Evolutionary conservation across 805 yeast genomes (phyloP), one percentile per base, ranked within the genome.

Genomic region (Pichia thaimueangensis): DNA sequence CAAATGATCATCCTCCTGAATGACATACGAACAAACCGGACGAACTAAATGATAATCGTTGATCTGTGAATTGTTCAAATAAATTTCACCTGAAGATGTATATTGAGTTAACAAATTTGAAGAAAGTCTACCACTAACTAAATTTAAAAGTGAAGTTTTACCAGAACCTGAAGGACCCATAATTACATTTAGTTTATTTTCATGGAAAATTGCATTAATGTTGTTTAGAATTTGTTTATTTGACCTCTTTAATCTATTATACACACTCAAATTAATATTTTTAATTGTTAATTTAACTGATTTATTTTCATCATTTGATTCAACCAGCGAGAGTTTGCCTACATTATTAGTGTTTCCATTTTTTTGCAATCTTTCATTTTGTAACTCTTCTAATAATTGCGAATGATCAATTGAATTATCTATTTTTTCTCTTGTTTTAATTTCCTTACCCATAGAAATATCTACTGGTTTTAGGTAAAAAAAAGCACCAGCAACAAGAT

Each of bases 111-210:
- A 42, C n/a, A 58, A 43, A 23, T 53, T 54, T 2, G 65, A 60
- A 8, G 63, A 60, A 9, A 80, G 57, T 40, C 93, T 67, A 19
- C 80, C 77, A 17, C 93, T 78, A 16, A 83, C 63, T 29, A 71
- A 61, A 54, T 80, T 83, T 48, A 83, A 60, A 34, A 84, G 56
- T 0, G 89, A 76, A 0, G 87, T 78, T 54, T 83, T 83, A 9
- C 91, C 93, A 0, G 84, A 77, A 0, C 91, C 91, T 1, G 88
- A 82, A 0, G 91, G 89, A 0, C 93, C 93, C 80, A 83, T 74
- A 34, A 83, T 81, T 5, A 81, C 86, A 54, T 81, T 83, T 9
- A 84, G 64, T 32, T 74, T 67, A 13, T 80, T 78, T 2, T 79
- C 69, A 23, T 63, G 60, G 53, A 82, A 80, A 6, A 52, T 47